These are phyloP conservation scores for Cryphonectria japonica DNA, from an alignment of 2,329 filamentous ascomycete genomes.

Conservation along the genomic window DNA sequence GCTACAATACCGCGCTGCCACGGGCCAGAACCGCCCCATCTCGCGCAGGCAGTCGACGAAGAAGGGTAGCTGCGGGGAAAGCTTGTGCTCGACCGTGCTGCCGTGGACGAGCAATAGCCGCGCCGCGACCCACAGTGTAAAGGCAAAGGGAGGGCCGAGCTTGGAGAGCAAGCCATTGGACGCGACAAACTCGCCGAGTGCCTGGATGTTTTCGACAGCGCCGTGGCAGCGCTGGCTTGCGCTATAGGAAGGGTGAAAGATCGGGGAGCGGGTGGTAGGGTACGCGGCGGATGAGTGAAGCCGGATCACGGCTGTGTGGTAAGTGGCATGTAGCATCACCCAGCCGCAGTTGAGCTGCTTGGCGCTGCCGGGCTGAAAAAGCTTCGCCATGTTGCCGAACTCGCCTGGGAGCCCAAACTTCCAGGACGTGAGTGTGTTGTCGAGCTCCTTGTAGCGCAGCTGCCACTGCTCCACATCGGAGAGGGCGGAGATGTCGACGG, in stretches of 20 bases:
- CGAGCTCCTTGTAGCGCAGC: conserved; percentile 80
- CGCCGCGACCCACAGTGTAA: conserved; percentile 89
- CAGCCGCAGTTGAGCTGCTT: conserved; percentile 79
- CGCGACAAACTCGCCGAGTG: conserved; percentile 77
- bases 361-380: conserved; percentile 70
- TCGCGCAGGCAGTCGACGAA: conserved; percentile 81
- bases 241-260: conserved; percentile 87
- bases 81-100: conserved; percentile 82
- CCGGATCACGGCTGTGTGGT: conserved; percentile 86
- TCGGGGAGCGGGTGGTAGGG: conserved; percentile 83
- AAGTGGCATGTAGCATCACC: conserved; percentile 90
- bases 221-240: conserved; percentile 81
- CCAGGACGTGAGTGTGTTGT: conserved; percentile 79
- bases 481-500: conserved; percentile 83
- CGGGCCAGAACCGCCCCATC: conserved; percentile 84
- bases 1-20: conserved; percentile 79
- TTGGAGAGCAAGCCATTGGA: conserved; percentile 75
- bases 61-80: conserved; percentile 78
- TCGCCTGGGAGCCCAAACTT: conserved; percentile 82
- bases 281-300: conserved; percentile 92
- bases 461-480: conserved; percentile 91
- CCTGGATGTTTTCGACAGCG: conserved; percentile 81
- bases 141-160: conserved; percentile 88
- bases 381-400: conserved; percentile 80
- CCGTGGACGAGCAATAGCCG: conserved; percentile 86